Evolutionary conservation across 805 yeast species (phyloP).

Genomic region (Nakazawaea wickerhamii): DNA sequence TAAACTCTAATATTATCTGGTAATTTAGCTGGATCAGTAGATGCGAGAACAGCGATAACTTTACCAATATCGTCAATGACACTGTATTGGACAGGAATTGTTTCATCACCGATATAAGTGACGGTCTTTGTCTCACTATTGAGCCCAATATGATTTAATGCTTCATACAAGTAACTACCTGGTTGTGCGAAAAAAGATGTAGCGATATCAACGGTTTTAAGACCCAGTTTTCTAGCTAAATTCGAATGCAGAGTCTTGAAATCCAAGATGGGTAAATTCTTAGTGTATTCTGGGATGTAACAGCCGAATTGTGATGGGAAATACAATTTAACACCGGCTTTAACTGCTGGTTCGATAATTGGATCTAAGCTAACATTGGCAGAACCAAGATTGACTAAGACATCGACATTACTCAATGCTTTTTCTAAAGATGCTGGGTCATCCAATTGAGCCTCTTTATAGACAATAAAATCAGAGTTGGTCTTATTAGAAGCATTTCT

Average conservation of each 20-base stretch:
- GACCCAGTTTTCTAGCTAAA: constrained; percentile 35
- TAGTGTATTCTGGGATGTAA: constrained; percentile 28
- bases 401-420: constrained; percentile 43
- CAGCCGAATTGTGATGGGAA: constrained; percentile 60
- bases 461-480: constrained; percentile 32
- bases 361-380: constrained; percentile 26
- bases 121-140: constrained; percentile 30
- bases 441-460: constrained; percentile 30
- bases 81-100: constrained; percentile 30
- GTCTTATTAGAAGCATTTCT: constrained; percentile 32
- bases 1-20: constrained; percentile 40
- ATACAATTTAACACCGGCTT: constrained; percentile 43
- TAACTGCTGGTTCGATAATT: constrained; percentile 34
- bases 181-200: constrained; percentile 34
- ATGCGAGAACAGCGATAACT: constrained; percentile 34
- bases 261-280: constrained; percentile 29
- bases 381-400: constrained; percentile 41
- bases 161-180: constrained; percentile 31
- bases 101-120: constrained; percentile 36
- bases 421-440: constrained; percentile 26
- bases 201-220: constrained; percentile 40
- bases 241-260: constrained; percentile 32
- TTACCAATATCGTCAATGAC: constrained; percentile 39
- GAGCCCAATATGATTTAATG: constrained; percentile 32
- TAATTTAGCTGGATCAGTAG: constrained; percentile 30